A percentile compares a stretch with the other conserved stretches of the same genome.
Evolutionary conservation across 2,329 filamentous ascomycete species (phyloP).

Genomic region (Acarospora socialis): DNA sequence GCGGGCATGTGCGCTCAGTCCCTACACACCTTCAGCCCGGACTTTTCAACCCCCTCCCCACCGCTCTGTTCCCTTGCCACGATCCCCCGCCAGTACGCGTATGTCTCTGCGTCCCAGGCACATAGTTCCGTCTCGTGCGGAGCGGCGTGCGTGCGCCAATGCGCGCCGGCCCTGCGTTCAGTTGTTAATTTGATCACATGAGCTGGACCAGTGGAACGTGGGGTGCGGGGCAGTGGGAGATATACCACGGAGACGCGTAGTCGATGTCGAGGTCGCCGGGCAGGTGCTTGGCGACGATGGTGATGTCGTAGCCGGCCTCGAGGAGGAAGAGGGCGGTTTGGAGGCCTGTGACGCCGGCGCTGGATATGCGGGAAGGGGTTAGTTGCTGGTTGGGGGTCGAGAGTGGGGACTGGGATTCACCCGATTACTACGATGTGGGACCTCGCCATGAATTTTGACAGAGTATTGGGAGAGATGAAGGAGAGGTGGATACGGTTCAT

Average conservation of each 20-base stretch:
- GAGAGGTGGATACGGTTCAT: too few species aligned
- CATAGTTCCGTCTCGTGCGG: constrained; percentile 20
- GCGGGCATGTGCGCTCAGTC: too few species aligned
- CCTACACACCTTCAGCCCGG: constrained; percentile 13
- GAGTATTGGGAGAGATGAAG: too few species aligned
- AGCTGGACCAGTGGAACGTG: too few species aligned
- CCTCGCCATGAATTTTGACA: too few species aligned
- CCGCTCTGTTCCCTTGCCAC: constrained; percentile 17
- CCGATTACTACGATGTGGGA: constrained; percentile 4
- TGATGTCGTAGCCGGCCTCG: constrained; percentile 27
- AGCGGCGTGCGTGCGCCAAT: constrained; percentile 32
- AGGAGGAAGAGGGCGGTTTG: constrained; percentile 31
- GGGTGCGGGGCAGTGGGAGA: too few species aligned
- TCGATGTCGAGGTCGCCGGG: constrained; percentile 28
- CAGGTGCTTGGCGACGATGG: constrained; percentile 29
- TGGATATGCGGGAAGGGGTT: constrained; percentile 1
- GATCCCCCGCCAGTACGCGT: constrained; percentile 25
- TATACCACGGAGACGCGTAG: constrained; percentile 31
- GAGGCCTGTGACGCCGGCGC: constrained; percentile 34
- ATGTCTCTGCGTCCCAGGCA: constrained; percentile 31
- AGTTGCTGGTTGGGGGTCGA: neutral
- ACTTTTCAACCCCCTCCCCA: constrained; percentile 15
- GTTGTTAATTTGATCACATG: too few species aligned
- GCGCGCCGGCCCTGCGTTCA: constrained; percentile 33
- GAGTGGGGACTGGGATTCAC: constrained; percentile 1